Evolutionary conservation across 1,139 yeast genomes (phyloP).

Genomic region (Zygotorulaspora mrakii): DNA sequence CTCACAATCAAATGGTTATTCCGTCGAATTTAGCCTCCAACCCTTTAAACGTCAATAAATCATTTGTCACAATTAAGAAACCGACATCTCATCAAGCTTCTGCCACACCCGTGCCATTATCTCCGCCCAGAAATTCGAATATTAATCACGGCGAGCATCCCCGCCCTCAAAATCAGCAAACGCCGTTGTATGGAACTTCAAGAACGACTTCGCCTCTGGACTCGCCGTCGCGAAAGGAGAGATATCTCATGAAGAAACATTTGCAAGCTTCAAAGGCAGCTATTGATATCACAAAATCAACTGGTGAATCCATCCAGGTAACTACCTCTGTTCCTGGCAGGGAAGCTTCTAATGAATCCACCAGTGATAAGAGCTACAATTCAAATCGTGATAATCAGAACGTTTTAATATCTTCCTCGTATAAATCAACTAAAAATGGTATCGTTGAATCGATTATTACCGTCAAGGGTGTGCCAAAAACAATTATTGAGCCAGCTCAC

Average conservation of each 20-base stretch:
- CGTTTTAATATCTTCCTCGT: slow-evolving; percentile 24
- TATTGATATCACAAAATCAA: slow-evolving; percentile 15
- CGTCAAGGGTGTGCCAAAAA: slow-evolving; percentile 80
- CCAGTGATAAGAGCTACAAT: neutral
- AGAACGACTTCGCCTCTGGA: slow-evolving; percentile 1
- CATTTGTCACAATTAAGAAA: slow-evolving; percentile 66
- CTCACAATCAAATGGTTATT: slow-evolving; percentile 29
- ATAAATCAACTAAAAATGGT: slow-evolving; percentile 41
- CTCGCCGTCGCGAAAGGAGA: slow-evolving; percentile 7
- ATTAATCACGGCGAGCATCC: neutral
- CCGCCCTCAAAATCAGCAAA: neutral
- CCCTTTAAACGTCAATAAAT: slow-evolving; percentile 69
- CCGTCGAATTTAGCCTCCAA: slow-evolving; percentile 78
- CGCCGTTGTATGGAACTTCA: slow-evolving; percentile 1
- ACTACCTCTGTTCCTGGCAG: slow-evolving; percentile 9
- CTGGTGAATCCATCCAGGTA: slow-evolving; percentile 23
- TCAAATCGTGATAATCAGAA: slow-evolving; percentile 4
- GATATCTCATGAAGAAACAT: slow-evolving; percentile 15
- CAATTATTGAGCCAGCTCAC: slow-evolving; percentile 59
- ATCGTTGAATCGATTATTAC: slow-evolving; percentile 81
- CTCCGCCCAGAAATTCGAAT: neutral
- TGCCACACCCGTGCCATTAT: slow-evolving; percentile 9
- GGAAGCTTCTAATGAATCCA: neutral
- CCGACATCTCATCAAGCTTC: slow-evolving; percentile 33
- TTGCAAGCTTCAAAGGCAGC: slow-evolving; percentile 20